Conservation (phyloP, 257 asterid species). For the Ophiorrhiza pumila region DNA sequence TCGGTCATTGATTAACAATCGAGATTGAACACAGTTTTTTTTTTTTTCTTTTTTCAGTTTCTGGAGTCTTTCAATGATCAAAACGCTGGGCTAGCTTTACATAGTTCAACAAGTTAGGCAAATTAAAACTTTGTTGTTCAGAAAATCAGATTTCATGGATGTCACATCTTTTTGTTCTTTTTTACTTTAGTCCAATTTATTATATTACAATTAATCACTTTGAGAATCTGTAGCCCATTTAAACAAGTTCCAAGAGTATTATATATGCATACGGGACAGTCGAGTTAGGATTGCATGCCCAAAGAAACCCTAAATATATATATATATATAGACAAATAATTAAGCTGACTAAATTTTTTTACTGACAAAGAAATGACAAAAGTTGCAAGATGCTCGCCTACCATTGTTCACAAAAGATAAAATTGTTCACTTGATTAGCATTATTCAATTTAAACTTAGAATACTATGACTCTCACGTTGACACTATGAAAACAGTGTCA, state of each 20-base stretch:
- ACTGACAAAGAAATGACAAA: conserved; percentile 24
- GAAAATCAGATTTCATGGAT: neutral
- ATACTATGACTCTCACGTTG: conserved; percentile 12
- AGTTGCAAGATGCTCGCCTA: conserved; percentile 57
- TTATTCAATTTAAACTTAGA: neutral
- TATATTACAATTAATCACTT: neutral
- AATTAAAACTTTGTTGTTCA: neutral
- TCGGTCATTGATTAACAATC: too few species aligned
- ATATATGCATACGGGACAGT: neutral
- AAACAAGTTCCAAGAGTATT: neutral
- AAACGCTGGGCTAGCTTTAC: neutral
- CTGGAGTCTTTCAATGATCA: neutral
- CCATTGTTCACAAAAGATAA: conserved; percentile 9
- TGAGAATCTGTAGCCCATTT: neutral
- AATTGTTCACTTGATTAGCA: neutral
- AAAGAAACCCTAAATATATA: conserved; percentile 6
- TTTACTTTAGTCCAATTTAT: neutral
- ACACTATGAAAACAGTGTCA: conserved; percentile 15
- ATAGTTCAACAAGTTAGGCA: neutral
- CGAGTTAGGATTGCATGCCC: neutral
- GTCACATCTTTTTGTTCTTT: neutral
- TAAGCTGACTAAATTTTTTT: conserved; percentile 27
- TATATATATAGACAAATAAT: conserved; percentile 20
- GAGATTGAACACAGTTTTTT: too few species aligned
- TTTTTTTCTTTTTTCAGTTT: too few species aligned